phyloP scores from a whole-genome alignment of 495 filamentous ascomycete genomes.

The Platismatia glauca region DNA sequence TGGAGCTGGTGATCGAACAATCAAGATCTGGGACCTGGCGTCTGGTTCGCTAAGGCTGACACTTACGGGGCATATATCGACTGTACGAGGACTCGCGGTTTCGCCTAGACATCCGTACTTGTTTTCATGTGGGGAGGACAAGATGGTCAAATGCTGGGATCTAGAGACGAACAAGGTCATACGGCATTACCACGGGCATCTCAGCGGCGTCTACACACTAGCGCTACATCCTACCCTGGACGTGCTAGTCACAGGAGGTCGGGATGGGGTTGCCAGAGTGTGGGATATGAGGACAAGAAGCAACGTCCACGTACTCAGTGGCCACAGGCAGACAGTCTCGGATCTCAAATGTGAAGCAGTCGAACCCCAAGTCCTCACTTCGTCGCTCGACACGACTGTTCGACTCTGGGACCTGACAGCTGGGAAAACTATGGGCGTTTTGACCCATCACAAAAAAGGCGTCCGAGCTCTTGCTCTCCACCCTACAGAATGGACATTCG shows the following conservation, averaged over 20 bases:
- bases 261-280: conserved; percentile 87
- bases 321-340: conserved; percentile 83
- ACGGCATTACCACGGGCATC: conserved; percentile 93
- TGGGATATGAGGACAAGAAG: conserved; percentile 98
- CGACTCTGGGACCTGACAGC: conserved; percentile 95
- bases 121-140: conserved; percentile 97
- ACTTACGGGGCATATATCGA: conserved; percentile 93
- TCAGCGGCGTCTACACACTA: conserved; percentile 92
- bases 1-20: conserved; percentile 90
- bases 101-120: conserved; percentile 93
- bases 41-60: conserved; percentile 74
- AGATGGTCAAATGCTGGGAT: conserved; percentile 99
- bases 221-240: conserved; percentile 88
- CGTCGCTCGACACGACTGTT: conserved; percentile 84
- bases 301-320: conserved; percentile 88
- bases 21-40: conserved; percentile 98
- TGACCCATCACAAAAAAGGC: conserved; percentile 98
- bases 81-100: conserved; percentile 87
- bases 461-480: conserved; percentile 80
- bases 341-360: conserved; percentile 86
- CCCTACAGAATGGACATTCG: conserved; percentile 94
- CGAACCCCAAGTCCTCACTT: conserved; percentile 90
- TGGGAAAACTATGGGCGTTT: conserved; percentile 87
- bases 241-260: conserved; percentile 86
- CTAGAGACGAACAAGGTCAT: conserved; percentile 98